These are phyloP conservation scores for Aspergillus sp. DNA, from an alignment of 2,329 filamentous ascomycete genomes.

Conservation along the genomic window DNA sequence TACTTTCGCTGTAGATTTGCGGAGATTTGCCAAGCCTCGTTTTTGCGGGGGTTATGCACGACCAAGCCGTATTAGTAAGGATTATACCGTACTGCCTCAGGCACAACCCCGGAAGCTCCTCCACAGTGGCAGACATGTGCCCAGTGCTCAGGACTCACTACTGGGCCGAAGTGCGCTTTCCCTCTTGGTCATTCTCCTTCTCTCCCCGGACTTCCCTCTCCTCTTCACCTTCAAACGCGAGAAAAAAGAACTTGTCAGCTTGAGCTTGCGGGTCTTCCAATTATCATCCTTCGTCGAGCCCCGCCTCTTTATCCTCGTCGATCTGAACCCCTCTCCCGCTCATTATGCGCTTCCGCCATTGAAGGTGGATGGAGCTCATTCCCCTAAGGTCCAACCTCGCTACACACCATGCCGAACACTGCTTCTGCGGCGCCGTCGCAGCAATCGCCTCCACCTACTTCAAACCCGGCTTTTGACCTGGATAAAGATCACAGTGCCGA, in stretches of 20 bases:
- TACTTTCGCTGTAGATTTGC: not conserved
- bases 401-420: conserved; percentile 37
- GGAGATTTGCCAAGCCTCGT: not conserved
- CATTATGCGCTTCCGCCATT: conserved; percentile 13
- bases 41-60: conserved; percentile 9
- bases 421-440: conserved; percentile 21
- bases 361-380: conserved; percentile 16
- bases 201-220: conserved; percentile 1
- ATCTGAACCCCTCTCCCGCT: not conserved
- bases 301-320: not conserved
- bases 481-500: conserved; percentile 34
- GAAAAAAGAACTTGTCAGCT: not conserved
- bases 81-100: conserved; percentile 8
- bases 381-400: conserved; percentile 30
- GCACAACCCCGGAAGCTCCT: conserved; percentile 2
- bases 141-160: not conserved
- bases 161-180: not conserved
- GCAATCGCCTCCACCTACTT: conserved; percentile 23
- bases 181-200: not conserved
- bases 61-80: not conserved
- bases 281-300: not conserved
- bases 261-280: conserved; percentile 2
- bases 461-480: conserved; percentile 19
- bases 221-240: not conserved
- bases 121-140: conserved; percentile 1